Evolutionary conservation across 805 yeast genomes (phyloP).

Genomic region (Danielia reshetovae): DNA sequence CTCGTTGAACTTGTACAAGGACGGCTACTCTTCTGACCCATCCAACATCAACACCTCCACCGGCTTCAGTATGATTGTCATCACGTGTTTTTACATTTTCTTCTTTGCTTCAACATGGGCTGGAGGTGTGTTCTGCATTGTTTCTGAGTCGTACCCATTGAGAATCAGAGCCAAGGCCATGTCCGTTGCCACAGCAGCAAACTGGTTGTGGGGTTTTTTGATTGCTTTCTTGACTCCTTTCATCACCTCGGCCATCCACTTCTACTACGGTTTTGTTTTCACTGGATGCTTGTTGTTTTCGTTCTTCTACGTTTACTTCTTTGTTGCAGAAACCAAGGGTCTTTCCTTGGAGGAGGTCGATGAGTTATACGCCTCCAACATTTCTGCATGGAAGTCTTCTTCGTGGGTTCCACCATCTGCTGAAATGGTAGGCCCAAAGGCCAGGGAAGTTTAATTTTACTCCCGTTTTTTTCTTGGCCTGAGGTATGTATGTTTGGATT

Average conservation of each 20-base stretch:
- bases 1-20: conserved; percentile 39
- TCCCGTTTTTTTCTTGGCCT: no score
- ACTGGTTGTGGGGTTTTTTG: conserved; percentile 60
- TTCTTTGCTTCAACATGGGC: conserved; percentile 73
- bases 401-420: conserved; percentile 47
- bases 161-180: conserved; percentile 61
- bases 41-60: conserved; percentile 39
- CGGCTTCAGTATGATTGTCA: conserved; percentile 58
- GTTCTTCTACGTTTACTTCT: conserved; percentile 65
- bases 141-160: conserved; percentile 64
- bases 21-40: conserved; percentile 35
- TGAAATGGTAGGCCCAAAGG: conserved; percentile 12
- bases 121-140: conserved; percentile 61
- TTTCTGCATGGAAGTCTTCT: conserved; percentile 38
- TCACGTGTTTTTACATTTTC: conserved; percentile 60
- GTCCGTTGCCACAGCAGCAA: conserved; percentile 60
- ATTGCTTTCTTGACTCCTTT: conserved; percentile 66
- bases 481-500: no score
- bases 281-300: conserved; percentile 59
- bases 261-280: conserved; percentile 62
- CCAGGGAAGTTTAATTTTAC: no score
- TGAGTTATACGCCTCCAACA: conserved; percentile 48
- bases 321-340: conserved; percentile 76
- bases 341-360: conserved; percentile 79
- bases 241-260: conserved; percentile 56